Evolutionary conservation across 2,329 filamentous ascomycete genomes (phyloP), one percentile per base, ranked within the genome.

Genomic region (Penicillium brasilianum): DNA sequence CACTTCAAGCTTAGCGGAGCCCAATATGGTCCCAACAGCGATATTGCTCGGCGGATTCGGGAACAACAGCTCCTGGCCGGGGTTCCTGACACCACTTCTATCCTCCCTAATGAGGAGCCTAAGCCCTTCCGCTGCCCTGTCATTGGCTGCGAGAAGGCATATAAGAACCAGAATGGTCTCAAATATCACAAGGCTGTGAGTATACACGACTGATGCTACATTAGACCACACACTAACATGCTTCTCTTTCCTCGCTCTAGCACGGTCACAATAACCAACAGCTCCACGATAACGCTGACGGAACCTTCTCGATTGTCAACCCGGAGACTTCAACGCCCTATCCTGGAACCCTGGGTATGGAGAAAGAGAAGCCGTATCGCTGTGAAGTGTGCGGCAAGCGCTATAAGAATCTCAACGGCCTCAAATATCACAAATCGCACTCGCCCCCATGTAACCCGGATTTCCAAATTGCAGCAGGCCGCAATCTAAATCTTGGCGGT

Each of bases 291-390:
- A 99, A 99, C 71, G 90, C 91, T 16, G 95, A 99, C 72, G 95
- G 95, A 55, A 97, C 95, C 2, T 98, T 97, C 75, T 98, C 94
- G 0, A 99, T 99, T 68, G 94, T 99, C 55, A 96, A 99, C 71
- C 95, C 95, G 0, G 91, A 97, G 73, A 98, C 95, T 0, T 95
- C 91, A 30, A 87, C 92, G 1, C 95, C 95, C 0, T 99, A 98
- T 67, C 95, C 95, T 0, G 95, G 95, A 34, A 98, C 95, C 0
- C 83, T 97, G 37, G 95, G 95, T n/a, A 99, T 99, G 95, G 95
- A 99, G 80, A 99, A 98, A 77, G 94, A 98, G 82, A 99, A 99
- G 82, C 95, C 95, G 2, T 98, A 98, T 77, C 93, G 93, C 74
- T 99, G 95, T 77, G 93, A 98, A 67, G 90, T 93, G 11, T 99